Evolutionary conservation across 2,329 filamentous ascomycete genomes (phyloP), one percentile per base, ranked within the genome.

Genomic region (Malbranchea zuffiana): DNA sequence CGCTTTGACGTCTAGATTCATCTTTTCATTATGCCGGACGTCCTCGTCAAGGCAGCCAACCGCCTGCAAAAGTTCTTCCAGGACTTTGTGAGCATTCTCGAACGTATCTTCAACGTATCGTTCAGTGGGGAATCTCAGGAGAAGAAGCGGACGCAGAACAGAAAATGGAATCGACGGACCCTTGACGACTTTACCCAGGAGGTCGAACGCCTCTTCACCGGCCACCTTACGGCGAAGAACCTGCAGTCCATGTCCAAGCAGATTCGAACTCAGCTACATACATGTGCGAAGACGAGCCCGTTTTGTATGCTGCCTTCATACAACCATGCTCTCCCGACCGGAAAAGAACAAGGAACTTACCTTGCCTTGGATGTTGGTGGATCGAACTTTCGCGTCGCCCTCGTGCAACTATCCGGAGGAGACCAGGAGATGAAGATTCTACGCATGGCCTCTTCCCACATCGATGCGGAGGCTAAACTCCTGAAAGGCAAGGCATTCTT

Each of bases 281-380:
- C 67, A 34, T 70, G 69, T 46, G 58, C 78, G 19, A 64, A 70
- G 46, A 59, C 63, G 27, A 75, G 69, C 52, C 65, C 71, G 16
- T 68, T 72, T 40, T 75, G 70, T 56, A 79, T 80, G 75, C 60
- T 79, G 37, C 75, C 75, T 2, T 79, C 75, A 4, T 78, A 75
- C 57, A 75, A 72, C 51, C 66, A 77, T 50, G 69, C 69, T 12
- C 60, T 79, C 4, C 75, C 75, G 1, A 69, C 67, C 4, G 75
- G 75, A 3, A 52, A 63, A 32, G 75, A 80, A 53, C 62, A 57
- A 32, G 75, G 75, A 6, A 73, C 72, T 10, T 77, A 69, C 49
- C 58, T 80, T 23, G 72, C 74, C 4, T 59, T 80, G 41, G 75
- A 80, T 49, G 72, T 79, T 13, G 75, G 75, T 20, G 75, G 75